Base-by-base conservation (phyloP, 148 eudicot genomes). In the Cornus kousa region DNA sequence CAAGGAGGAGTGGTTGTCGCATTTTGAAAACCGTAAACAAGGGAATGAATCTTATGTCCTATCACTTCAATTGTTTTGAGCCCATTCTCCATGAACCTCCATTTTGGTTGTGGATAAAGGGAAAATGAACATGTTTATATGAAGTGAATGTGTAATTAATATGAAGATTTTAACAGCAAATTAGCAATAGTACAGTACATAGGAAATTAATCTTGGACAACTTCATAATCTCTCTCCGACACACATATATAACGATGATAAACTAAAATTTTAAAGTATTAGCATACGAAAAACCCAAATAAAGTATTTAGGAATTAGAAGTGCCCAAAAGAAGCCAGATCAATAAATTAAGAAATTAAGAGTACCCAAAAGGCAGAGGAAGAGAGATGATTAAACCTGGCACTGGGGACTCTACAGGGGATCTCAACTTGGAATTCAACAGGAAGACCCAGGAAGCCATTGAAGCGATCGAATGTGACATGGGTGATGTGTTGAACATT, bases 381-480 rank as follows among this genome's bases (percentile, higher is more conserved):
- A 57, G 19, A 11, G 16, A 43, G 7, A 70, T 1, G 31, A 75
- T 69, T 28, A 64, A 55, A 93, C 98, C 98, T 94, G 82, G 98
- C 98, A 80, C 98, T 94, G 60, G 99, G 99, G 24, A 86, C 93
- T 78, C 89, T 86, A 19, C 82, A 71, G 17, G 97, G 99, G 50
- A 95, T 85, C 65, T 88, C 95, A 79, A 89, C 88, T 74, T 89
- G 81, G 66, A 89, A 87, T 79, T 91, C 97, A 50, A 81, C 88
- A 31, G 99, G 97, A 74, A 95, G 95, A 28, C 99, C 99, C 77
- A 91, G 74, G 78, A 95, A 95, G 0, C 99, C 99, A 46, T 91
- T 82, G 43, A 95, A 95, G 10, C 97, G 81, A 72, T 95, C 99
- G 46, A 95, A 95, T 7, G 97, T 95, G 73, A 95, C 99, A 79